A percentile compares a stretch with the other conserved stretches of the same genome.
Evolutionary conservation across 1,139 yeast genomes (phyloP).

Genomic region (Pichiaceae sp.): DNA sequence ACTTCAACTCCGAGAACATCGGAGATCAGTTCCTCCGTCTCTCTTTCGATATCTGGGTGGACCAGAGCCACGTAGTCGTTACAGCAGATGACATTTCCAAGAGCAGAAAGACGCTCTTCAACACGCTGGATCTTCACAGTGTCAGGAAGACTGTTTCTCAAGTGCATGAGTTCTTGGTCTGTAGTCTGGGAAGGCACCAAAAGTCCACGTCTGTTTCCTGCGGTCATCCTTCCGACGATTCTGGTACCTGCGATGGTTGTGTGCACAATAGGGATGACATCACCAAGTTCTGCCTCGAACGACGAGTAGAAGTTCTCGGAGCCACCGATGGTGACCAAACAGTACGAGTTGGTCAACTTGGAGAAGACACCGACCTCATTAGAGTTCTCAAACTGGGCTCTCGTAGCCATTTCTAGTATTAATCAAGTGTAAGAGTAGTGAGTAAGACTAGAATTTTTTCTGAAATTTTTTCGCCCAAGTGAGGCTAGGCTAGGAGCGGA

Average conservation of each 20-base stretch:
- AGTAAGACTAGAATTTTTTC: not conserved
- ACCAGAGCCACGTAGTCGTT: conserved; percentile 98
- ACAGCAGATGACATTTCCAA: conserved; percentile 97
- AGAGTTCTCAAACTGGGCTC: conserved; percentile 84
- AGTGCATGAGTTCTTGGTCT: conserved; percentile 97
- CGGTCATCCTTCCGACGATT: conserved; percentile 97
- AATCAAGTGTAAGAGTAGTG: too few relatives aligned
- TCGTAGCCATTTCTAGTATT: conserved; percentile 41
- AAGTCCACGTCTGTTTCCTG: conserved; percentile 96
- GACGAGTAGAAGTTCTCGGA: conserved; percentile 97
- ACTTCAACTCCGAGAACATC: conserved; percentile 99
- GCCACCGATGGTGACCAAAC: conserved; percentile 95
- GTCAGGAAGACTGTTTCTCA: conserved; percentile 97
- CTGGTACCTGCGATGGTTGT: conserved; percentile 98
- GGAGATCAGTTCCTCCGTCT: conserved; percentile 96
- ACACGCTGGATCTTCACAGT: conserved; percentile 93
- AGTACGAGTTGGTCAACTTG: conserved; percentile 92
- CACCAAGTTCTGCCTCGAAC: conserved; percentile 95
- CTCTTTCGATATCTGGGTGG: conserved; percentile 98
- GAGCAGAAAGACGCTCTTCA: conserved; percentile 92
- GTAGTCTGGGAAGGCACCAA: conserved; percentile 97
- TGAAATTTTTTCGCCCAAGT: not conserved
- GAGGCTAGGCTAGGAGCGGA: not conserved
- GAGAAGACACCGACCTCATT: conserved; percentile 98
- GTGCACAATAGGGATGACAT: conserved; percentile 91